These are phyloP conservation scores for Xylariaceae sp. DNA, from an alignment of 2,329 filamentous ascomycete species.

Conservation along the genomic window DNA sequence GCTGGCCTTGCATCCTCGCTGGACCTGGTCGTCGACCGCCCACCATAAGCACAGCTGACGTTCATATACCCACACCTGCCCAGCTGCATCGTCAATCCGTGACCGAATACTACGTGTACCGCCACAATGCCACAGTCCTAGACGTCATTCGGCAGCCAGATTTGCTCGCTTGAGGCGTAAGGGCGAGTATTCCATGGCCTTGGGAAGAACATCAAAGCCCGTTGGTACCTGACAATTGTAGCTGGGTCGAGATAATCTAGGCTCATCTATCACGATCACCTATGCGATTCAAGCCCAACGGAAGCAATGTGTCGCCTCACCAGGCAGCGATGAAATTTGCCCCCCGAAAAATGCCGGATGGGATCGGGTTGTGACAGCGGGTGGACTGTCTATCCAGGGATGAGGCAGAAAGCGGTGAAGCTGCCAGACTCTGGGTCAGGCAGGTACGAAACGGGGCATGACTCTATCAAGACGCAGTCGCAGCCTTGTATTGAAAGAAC, in stretches of 20 bases:
- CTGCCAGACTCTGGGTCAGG: slow-evolving; percentile 13
- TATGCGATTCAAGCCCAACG: slow-evolving; percentile 1
- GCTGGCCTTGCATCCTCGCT: slow-evolving; percentile 30
- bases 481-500: not conserved
- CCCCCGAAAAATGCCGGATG: not conserved
- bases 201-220: not conserved
- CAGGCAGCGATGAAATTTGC: not conserved
- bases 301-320: slow-evolving; percentile 2
- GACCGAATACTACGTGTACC: slow-evolving; percentile 12
- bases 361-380: slow-evolving; percentile 14
- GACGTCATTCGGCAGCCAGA: slow-evolving; percentile 17
- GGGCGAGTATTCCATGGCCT: too few species aligned
- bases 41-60: slow-evolving; percentile 11
- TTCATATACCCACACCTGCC: slow-evolving; percentile 17
- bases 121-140: slow-evolving; percentile 14
- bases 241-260: too few species aligned
- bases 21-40: slow-evolving; percentile 22
- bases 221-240: slow-evolving; percentile 2
- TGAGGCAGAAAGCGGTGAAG: slow-evolving; percentile 7
- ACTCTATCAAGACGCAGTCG: slow-evolving; percentile 6
- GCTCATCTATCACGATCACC: not conserved
- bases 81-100: slow-evolving; percentile 10
- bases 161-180: not conserved
- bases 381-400: slow-evolving; percentile 10
- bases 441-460: slow-evolving; percentile 14